Evolutionary conservation across 176 grass and related monocot species (phyloP).

Genomic region (Bothriochloa decipiens): DNA sequence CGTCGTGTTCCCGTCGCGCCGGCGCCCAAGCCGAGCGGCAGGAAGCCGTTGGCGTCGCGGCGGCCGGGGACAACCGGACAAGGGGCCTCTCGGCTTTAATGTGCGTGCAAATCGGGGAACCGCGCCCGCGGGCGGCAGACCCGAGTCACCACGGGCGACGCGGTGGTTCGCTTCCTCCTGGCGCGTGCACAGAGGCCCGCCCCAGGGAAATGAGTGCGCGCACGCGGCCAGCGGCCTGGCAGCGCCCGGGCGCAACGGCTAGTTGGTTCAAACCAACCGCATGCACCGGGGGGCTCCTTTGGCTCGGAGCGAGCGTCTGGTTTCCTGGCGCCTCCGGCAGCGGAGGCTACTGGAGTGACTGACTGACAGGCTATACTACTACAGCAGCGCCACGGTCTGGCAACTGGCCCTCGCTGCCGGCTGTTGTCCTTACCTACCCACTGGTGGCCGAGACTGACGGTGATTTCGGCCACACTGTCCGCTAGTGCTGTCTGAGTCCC

Average conservation of each 20-base stretch:
- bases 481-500: background rate
- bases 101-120: conserved; percentile 21
- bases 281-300: background rate
- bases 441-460: background rate
- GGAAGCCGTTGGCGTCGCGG: background rate
- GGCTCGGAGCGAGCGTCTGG: background rate
- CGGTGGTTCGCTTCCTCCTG: no score
- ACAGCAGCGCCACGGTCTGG: background rate
- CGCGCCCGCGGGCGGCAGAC: background rate
- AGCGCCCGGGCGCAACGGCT: conserved; percentile 30
- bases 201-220: background rate
- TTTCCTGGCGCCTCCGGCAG: conserved; percentile 6
- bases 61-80: background rate
- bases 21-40: no score
- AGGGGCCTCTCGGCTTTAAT: background rate
- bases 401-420: background rate
- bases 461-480: background rate
- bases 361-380: background rate
- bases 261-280: background rate
- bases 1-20: background rate
- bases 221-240: background rate
- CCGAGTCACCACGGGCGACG: background rate
- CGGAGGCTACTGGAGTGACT: background rate
- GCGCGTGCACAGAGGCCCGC: no score
- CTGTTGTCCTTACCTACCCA: background rate